phyloP scores from a whole-genome alignment of 2,329 filamentous ascomycete species.

The Fusarium graminum region DNA sequence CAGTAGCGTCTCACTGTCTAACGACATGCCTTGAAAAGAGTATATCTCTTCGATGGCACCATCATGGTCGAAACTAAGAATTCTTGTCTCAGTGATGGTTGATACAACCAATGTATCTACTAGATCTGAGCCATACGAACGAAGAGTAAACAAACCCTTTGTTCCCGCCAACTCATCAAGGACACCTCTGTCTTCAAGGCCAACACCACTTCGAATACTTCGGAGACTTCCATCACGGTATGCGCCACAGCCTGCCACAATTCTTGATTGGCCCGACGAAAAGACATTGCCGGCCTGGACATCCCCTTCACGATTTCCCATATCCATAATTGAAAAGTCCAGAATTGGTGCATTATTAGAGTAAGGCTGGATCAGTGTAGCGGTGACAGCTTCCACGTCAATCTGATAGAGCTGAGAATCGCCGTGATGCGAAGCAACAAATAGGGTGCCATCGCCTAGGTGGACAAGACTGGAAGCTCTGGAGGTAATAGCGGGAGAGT shows the following conservation, averaged over 20 bases:
- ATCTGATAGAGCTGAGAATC: conserved; percentile 86
- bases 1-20: conserved; percentile 80
- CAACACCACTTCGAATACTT: conserved; percentile 93
- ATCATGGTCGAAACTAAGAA: conserved; percentile 79
- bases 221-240: conserved; percentile 89
- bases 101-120: conserved; percentile 83
- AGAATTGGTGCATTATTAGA: conserved; percentile 89
- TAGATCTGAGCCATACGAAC: conserved; percentile 61
- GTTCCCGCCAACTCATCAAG: conserved; percentile 83
- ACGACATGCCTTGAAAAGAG: conserved; percentile 75
- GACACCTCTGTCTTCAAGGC: conserved; percentile 86
- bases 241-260: conserved; percentile 92
- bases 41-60: conserved; percentile 90
- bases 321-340: conserved; percentile 96
- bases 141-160: conserved; percentile 78
- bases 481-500: conserved; percentile 65
- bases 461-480: conserved; percentile 84
- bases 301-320: conserved; percentile 86
- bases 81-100: conserved; percentile 84
- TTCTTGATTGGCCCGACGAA: conserved; percentile 91
- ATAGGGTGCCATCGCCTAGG: conserved; percentile 78
- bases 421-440: conserved; percentile 91
- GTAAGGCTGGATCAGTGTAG: conserved; percentile 77
- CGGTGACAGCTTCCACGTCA: conserved; percentile 56
- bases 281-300: conserved; percentile 85